Evolutionary conservation across 1,284 basidiomycete species (phyloP), one percentile per base, ranked within the genome.

Genomic region (Polyporus tsugae): DNA sequence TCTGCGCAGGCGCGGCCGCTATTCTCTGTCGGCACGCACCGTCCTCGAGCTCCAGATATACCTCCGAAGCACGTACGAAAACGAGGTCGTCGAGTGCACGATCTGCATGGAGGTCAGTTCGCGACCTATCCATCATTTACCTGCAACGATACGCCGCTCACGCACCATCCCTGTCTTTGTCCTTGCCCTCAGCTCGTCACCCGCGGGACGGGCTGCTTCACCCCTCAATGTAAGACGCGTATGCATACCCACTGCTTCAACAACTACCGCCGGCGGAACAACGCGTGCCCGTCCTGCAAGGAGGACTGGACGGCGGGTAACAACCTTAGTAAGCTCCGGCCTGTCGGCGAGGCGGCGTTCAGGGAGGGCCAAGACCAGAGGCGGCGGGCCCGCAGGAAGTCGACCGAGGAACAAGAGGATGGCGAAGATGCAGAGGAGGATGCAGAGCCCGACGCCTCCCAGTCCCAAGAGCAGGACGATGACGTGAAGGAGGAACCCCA

Each of bases 21-120:
- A 94, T 75, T 90, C 92, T 1, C 86, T 97, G 1, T 91, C 94
- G 0, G 84, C 89, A 0, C 90, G 95, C 3, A 85, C 93, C 0
- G 75, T 95, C 13, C 80, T 94, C 25, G 95, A 97, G 75, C 87
- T 97, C 10, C 80, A 84, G 19, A 84, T 86, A 0, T 97, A 96
- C 76, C 84, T 97, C 64, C 90, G 89, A 73, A 84, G 87, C 33
- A 91, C 89, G 17, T 97, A 92, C 77, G 84, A 90, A 0, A 89
- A 93, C 5, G 89, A 91, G 58, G 78, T 89, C n/a, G 75, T 89
- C 1, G 90, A 93, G 72, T 96, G 95, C 75, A 87, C 86, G 2
- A 86, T 91, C 62, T 97, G 95, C 82, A 80, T 87, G 72, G 91
- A 94, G 79, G 89, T 93, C 63, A 69, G 83, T 62, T 41, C 44